Evolutionary conservation across 1,284 basidiomycete genomes (phyloP).

Genomic region (Heterobasidion irregulare): DNA sequence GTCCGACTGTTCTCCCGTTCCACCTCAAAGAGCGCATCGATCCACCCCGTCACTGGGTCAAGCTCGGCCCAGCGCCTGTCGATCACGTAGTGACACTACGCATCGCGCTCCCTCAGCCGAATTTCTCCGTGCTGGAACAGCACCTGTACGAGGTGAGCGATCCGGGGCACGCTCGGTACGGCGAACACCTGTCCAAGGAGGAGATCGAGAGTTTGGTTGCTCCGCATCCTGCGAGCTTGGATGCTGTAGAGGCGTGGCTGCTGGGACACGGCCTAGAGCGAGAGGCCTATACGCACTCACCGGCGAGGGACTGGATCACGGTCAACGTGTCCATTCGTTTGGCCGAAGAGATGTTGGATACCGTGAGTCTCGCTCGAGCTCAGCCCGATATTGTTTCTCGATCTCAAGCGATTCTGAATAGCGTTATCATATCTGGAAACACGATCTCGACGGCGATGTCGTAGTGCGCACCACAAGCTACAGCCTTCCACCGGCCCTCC

Average conservation of each 20-base stretch:
- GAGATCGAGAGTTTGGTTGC: conserved; percentile 52
- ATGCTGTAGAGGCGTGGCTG: conserved; percentile 43
- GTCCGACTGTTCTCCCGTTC: not conserved
- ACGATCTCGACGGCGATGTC: conserved; percentile 42
- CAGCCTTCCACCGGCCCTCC: conserved; percentile 53
- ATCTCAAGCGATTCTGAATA: conserved; percentile 28
- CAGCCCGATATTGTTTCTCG: not conserved
- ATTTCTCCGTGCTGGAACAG: conserved; percentile 48
- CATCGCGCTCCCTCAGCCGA: conserved; percentile 59
- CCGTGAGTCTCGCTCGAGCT: not conserved
- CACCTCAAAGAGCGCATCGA: conserved; percentile 30
- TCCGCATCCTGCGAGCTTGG: conserved; percentile 44
- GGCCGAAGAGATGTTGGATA: conserved; percentile 46
- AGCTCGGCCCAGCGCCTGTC: conserved; percentile 31
- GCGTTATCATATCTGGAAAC: conserved; percentile 36
- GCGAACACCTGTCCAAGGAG: conserved; percentile 54
- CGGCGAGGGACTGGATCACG: conserved; percentile 63
- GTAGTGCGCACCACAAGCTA: conserved; percentile 62
- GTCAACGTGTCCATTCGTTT: conserved; percentile 48
- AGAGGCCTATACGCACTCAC: conserved; percentile 36
- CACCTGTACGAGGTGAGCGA: conserved; percentile 62
- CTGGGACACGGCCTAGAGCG: conserved; percentile 37
- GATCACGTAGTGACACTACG: conserved; percentile 46
- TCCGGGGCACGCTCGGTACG: conserved; percentile 35
- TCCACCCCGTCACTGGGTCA: conserved; percentile 43